Percentiles rank a stretch among this genome's conserved stretches.
phyloP scores from a whole-genome alignment of 495 filamentous ascomycete genomes.

The Acidomyces sp. region DNA sequence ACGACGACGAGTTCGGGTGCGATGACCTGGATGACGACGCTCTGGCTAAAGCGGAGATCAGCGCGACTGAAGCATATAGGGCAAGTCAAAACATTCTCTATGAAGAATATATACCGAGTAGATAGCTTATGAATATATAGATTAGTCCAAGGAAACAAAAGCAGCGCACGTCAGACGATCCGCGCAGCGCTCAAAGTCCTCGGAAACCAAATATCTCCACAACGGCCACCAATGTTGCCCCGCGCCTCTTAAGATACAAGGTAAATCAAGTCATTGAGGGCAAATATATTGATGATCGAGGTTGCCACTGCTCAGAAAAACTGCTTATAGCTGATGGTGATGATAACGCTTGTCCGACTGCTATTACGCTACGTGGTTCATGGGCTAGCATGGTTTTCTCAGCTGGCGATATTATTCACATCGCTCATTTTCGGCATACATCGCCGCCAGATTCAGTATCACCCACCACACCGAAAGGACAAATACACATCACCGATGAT shows the following conservation, averaged over 20 bases:
- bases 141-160: conserved; percentile 7
- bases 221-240: not conserved
- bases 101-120: conserved; percentile 9
- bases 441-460: conserved; percentile 46
- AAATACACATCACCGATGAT: conserved; percentile 61
- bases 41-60: conserved; percentile 37
- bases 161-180: conserved; percentile 5
- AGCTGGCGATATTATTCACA: conserved; percentile 10
- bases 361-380: conserved; percentile 64
- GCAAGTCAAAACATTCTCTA: conserved; percentile 13
- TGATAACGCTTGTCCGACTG: conserved; percentile 47
- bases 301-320: conserved; percentile 54
- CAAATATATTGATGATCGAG: conserved; percentile 48
- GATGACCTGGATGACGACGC: conserved; percentile 52
- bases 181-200: conserved; percentile 21
- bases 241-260: conserved; percentile 62
- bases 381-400: conserved; percentile 60
- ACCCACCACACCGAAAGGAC: conserved; percentile 63
- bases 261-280: conserved; percentile 56
- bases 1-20: conserved; percentile 30
- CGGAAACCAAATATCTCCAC: conserved; percentile 28
- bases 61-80: conserved; percentile 38
- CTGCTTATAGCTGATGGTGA: conserved; percentile 69
- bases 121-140: conserved; percentile 19
- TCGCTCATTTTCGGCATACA: not conserved